Base-by-base conservation (phyloP, 257 asterid species). In the Penstemon barbatus region DNA sequence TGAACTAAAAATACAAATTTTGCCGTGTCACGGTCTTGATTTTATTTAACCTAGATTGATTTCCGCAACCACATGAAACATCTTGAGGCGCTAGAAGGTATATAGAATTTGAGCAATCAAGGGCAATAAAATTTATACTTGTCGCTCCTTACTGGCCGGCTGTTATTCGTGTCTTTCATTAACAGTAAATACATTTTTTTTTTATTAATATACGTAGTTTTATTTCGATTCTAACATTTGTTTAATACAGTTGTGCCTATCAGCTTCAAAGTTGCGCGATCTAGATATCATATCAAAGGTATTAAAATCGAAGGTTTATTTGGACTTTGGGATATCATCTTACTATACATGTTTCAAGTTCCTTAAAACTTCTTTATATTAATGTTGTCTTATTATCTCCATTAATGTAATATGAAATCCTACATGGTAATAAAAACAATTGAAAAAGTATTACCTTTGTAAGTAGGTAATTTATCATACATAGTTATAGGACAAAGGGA, bases 241-340 rank as follows among this genome's bases (percentile, higher is more conserved):
- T 70, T 73, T 52, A 9, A 37, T 83, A 82, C 96, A 91, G 98
- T 74, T 91, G 78, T 82, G 90, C 65, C 83, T 91, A 61, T 91
- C 96, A 59, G 98, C 95, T 55, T 82, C 90, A 8, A 91, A 85
- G 82, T 82, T 91, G 51, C 76, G 61, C 42, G 96, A 89, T 73
- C 79, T 59, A 43, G 95, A 91, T 67, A 61, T 89, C 40, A 9
- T 48, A 44, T 91, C 96, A 6, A 91, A 91, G 98, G 96, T 91
- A 84, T 36, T 13, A 3, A 61, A 56, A 39, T n/a, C 42, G 65
- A 57, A 59, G 5, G 33, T 61, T 43, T 41, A 62, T 2, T 15
- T 15, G 8, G 19, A 61, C 25, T 42, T 39, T n/a, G 25, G 55
- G 57, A 6, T 51, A 52, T 63, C 8, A 11, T 43, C 8, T 55